Evolutionary conservation across 106 monocot genomes (phyloP).

Genomic region (Allium sativum): DNA sequence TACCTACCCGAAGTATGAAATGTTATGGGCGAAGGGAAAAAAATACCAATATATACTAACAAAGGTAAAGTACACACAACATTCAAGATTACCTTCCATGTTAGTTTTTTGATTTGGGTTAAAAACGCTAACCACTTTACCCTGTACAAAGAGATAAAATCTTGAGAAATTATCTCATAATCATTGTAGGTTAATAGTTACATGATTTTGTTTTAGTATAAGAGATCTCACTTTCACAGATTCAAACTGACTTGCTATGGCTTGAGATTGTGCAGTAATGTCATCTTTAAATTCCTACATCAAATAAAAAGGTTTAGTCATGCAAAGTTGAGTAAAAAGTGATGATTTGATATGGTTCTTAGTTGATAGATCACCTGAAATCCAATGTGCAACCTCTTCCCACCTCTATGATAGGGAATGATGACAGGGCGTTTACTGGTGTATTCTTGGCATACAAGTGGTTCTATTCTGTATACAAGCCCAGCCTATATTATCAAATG

Average conservation of each 20-base stretch:
- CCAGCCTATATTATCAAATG: no score
- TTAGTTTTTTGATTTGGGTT: constrained; percentile 27
- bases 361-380: constrained; percentile 49
- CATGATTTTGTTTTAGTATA: no score
- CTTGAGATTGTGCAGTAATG: constrained; percentile 34
- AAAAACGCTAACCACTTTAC: constrained; percentile 54
- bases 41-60: background rate
- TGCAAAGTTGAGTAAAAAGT: background rate
- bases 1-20: constrained; percentile 17
- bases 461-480: constrained; percentile 72
- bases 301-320: constrained; percentile 1
- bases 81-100: constrained; percentile 37
- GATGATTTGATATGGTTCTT: background rate
- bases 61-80: background rate
- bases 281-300: constrained; percentile 85
- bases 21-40: background rate
- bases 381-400: constrained; percentile 85
- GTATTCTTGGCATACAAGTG: constrained; percentile 87
- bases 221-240: constrained; percentile 34
- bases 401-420: constrained; percentile 94
- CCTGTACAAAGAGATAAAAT: constrained; percentile 22
- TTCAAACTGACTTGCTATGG: constrained; percentile 34
- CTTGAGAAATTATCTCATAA: background rate
- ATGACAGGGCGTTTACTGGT: constrained; percentile 68
- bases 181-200: background rate